phyloP scores from a whole-genome alignment of 2,329 filamentous ascomycete species.

The Nemania serpens region DNA sequence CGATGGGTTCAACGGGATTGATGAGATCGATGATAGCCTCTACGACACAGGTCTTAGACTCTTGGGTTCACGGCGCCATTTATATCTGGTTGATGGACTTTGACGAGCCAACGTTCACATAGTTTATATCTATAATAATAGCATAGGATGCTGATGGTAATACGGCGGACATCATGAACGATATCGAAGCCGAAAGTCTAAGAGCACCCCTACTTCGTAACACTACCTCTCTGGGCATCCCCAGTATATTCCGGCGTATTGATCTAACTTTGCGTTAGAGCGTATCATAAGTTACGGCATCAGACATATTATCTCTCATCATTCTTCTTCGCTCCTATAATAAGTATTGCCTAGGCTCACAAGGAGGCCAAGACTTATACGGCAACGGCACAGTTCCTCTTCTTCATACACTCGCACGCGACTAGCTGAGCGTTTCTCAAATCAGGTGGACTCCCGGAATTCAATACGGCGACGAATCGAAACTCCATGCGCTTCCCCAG shows the following conservation, averaged over 20 bases:
- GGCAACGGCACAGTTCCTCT: conserved; percentile 13
- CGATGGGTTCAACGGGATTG: neutral
- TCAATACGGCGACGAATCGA: conserved; percentile 6
- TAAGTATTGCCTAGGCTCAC: neutral
- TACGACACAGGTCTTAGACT: neutral
- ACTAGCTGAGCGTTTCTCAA: neutral
- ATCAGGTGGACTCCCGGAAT: neutral
- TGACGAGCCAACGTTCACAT: conserved; percentile 3
- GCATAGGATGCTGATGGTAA: neutral
- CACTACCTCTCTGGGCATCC: neutral
- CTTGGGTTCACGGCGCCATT: neutral
- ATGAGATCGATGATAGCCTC: conserved; percentile 4
- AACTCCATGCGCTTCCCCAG: neutral
- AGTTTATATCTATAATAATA: conserved; percentile 1
- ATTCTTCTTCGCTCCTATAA: conserved; percentile 3
- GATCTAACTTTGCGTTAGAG: neutral
- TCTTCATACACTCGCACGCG: neutral
- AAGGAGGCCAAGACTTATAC: neutral
- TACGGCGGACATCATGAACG: too few species aligned
- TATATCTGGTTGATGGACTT: conserved; percentile 8
- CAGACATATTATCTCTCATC: neutral
- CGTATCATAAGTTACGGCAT: neutral
- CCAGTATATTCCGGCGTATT: conserved; percentile 4
- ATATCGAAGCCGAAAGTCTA: too few species aligned
- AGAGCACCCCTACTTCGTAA: too few species aligned